Evolutionary conservation across 495 filamentous ascomycete genomes (phyloP).

Genomic region (Aspergillus hancockii): DNA sequence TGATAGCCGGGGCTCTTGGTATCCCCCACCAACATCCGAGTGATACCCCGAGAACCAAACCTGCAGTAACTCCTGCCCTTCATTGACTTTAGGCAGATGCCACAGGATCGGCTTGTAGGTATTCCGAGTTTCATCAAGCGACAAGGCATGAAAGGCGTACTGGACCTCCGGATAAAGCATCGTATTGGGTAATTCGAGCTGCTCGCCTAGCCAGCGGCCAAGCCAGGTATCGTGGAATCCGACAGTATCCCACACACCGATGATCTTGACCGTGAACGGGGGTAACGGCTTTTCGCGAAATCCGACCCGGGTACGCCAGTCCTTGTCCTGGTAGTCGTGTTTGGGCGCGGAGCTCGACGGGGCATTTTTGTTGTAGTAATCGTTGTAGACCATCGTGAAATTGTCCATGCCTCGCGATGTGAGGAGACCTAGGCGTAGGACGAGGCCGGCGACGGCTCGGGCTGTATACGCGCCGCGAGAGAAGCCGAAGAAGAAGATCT

Average conservation of each 20-base stretch:
- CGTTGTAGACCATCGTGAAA: slow-evolving; percentile 48
- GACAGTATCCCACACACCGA: slow-evolving; percentile 65
- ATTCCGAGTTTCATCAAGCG: slow-evolving; percentile 56
- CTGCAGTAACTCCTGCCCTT: slow-evolving; percentile 40
- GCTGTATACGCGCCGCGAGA: slow-evolving; percentile 62
- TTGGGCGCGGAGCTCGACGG: slow-evolving; percentile 27
- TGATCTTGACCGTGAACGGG: slow-evolving; percentile 43
- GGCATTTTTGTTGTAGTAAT: slow-evolving; percentile 41
- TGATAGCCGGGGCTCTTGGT: slow-evolving; percentile 33
- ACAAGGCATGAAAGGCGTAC: slow-evolving; percentile 61
- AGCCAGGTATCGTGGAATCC: slow-evolving; percentile 42
- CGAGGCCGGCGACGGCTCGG: slow-evolving; percentile 55
- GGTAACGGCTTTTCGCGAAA: slow-evolving; percentile 19
- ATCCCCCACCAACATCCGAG: slow-evolving; percentile 52
- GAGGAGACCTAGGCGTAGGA: slow-evolving; percentile 52
- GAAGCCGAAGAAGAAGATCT: slow-evolving; percentile 63
- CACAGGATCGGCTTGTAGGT: slow-evolving; percentile 58
- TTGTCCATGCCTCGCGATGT: slow-evolving; percentile 40
- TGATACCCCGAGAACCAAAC: slow-evolving; percentile 61
- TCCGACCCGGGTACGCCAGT: slow-evolving; percentile 12
- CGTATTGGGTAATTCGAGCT: slow-evolving; percentile 33
- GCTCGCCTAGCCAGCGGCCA: slow-evolving; percentile 21
- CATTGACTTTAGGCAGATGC: slow-evolving; percentile 35
- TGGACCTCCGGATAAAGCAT: slow-evolving; percentile 42
- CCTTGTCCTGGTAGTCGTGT: not conserved